Percentiles rank a stretch among this genome's conserved stretches.
phyloP scores from a whole-genome alignment of 1,284 basidiomycete species.

The Taiwanofungus camphoratus region DNA sequence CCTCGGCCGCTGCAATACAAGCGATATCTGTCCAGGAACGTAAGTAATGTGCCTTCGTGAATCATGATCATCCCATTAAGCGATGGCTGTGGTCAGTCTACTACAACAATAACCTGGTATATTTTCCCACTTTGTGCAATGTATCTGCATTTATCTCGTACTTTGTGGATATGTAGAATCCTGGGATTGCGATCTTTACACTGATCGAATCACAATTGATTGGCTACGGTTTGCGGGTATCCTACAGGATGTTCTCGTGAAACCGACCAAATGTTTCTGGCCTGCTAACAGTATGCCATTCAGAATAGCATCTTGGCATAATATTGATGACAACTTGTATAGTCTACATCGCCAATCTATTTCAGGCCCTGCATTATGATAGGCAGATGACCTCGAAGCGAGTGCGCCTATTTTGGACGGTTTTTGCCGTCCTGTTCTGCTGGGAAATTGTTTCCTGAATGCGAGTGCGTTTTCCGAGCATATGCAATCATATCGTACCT shows the following conservation, averaged over 20 bases:
- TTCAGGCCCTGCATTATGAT: slow-evolving; percentile 29
- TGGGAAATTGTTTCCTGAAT: slow-evolving; percentile 42
- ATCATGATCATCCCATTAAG: background rate
- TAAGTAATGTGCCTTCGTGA: slow-evolving; percentile 10
- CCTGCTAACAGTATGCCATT: slow-evolving; percentile 22
- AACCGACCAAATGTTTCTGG: slow-evolving; percentile 30
- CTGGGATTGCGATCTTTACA: slow-evolving; percentile 8
- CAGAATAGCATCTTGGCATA: background rate
- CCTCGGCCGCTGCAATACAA: slow-evolving; percentile 31
- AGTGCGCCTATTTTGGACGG: slow-evolving; percentile 27
- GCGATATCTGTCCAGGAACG: slow-evolving; percentile 33
- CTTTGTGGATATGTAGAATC: slow-evolving; percentile 4
- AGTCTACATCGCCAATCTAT: slow-evolving; percentile 26
- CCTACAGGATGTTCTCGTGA: slow-evolving; percentile 23
- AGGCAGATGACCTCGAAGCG: slow-evolving; percentile 30
- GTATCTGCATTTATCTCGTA: background rate
- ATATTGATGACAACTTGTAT: background rate
- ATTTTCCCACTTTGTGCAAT: background rate
- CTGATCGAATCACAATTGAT: slow-evolving; percentile 15
- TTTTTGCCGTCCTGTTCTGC: slow-evolving; percentile 21
- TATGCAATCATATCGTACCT: slow-evolving; percentile 3
- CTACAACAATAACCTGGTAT: slow-evolving; percentile 28
- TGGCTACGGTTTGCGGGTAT: slow-evolving; percentile 24
- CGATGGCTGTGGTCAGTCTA: slow-evolving; percentile 23
- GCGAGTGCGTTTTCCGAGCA: slow-evolving; percentile 31